phyloP scores from a whole-genome alignment of 495 filamentous ascomycete genomes.

The Lasiosphaeria ovina region DNA sequence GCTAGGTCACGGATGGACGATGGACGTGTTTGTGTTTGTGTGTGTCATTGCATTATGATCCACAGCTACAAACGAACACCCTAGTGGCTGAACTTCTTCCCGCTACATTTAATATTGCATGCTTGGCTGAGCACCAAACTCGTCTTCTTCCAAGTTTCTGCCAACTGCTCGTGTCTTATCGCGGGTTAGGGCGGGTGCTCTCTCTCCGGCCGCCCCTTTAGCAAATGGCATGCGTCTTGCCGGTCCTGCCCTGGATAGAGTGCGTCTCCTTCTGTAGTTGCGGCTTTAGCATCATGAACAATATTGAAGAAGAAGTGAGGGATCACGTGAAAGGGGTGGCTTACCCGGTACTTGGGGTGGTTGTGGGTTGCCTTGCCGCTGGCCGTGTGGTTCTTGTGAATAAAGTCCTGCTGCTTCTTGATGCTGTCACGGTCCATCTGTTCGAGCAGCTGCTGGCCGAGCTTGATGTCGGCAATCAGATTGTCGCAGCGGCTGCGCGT shows the following conservation, averaged over 20 bases:
- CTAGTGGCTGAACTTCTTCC: too few relatives aligned
- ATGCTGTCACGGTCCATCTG: slow-evolving; percentile 70
- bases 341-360: slow-evolving; percentile 61
- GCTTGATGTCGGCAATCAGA: slow-evolving; percentile 69
- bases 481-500: slow-evolving; percentile 70
- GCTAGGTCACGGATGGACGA: too few relatives aligned
- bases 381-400: slow-evolving; percentile 54
- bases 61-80: too few relatives aligned
- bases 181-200: too few relatives aligned
- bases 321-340: slow-evolving; percentile 15
- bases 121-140: too few relatives aligned
- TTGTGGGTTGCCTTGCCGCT: slow-evolving; percentile 57
- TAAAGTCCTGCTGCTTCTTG: slow-evolving; percentile 62
- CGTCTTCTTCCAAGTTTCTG: too few relatives aligned
- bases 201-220: slow-evolving; percentile 34
- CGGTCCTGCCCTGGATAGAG: slow-evolving; percentile 80
- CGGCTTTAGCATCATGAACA: slow-evolving; percentile 20
- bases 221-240: slow-evolving; percentile 85
- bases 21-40: too few relatives aligned
- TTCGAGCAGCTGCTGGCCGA: slow-evolving; percentile 63
- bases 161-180: too few relatives aligned
- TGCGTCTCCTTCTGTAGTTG: slow-evolving; percentile 65
- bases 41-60: too few relatives aligned
- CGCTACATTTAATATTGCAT: too few relatives aligned
- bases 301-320: not conserved